Evolutionary conservation across 768 basidiomycete genomes (phyloP), one percentile per base, ranked within the genome.

Genomic region (Tricholoma terreum): DNA sequence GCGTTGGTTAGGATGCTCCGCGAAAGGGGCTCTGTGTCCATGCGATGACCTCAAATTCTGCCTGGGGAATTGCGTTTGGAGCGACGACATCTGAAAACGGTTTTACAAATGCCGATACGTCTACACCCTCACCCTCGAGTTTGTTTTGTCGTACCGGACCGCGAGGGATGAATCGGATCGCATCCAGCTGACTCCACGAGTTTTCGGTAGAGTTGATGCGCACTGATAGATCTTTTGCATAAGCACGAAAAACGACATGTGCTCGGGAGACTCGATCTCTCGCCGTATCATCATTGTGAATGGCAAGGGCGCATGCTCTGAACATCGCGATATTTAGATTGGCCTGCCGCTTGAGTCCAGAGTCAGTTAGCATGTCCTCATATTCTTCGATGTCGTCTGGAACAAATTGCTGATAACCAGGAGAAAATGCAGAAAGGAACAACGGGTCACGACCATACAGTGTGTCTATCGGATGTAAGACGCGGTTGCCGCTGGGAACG

Each of bases 1-100:
- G 30, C 70, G 62, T 33, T 65, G 66, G 17, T 66, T 56, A 6
- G 77, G 77, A 22, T 65, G 61, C 3, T 54, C 45, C 1, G 54
- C 36, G 33, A 76, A 73, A 17, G 66, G 54, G 1, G 70, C 79
- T 19, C 79, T 83, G 81, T 6, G 78, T 79, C 82, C 82, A 83
- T 6, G 75, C 75, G 10, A 83, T 69, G 0, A 73, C 53, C 59
- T 77, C 73, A 50, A 68, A 73, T 30, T 76, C 68, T 14, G 66
- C 46, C 30, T 69, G 72, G 6, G 81, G 69, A 2, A 80, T 58
- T 45, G 80, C 57, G 4, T 43, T 61, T 0, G 81, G 80, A 0
- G 74, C 63, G 3, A 80, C 74, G 9, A 81, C 57, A 1, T 30
- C 35, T 6, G 69, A 71, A n/a, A 80, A 61, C 4, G 42, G 53